Conservation (phyloP, 2,329 filamentous ascomycete species). For the Fusarium mundagurra region DNA sequence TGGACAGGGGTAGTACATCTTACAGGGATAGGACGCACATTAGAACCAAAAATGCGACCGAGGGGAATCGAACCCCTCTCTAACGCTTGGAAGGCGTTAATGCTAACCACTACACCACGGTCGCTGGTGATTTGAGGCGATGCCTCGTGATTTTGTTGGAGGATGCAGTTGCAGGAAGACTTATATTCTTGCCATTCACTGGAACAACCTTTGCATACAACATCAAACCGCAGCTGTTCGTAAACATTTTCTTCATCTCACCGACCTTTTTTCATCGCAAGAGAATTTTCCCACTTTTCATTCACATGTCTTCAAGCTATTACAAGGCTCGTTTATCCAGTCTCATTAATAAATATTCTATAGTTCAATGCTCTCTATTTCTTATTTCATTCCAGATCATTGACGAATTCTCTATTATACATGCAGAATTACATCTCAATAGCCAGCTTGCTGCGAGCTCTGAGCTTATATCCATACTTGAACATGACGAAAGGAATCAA, state of each 20-base stretch:
- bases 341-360: not conserved
- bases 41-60: constrained; percentile 11
- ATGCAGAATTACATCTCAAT: constrained; percentile 21
- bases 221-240: not conserved
- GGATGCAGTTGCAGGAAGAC: accelerated
- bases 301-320: not conserved
- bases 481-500: constrained; percentile 38
- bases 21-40: not conserved
- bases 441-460: constrained; percentile 36
- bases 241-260: not conserved
- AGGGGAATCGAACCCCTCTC: constrained; percentile 33
- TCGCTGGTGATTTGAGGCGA: not conserved
- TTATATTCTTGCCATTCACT: not conserved
- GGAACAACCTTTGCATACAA: not conserved
- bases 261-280: too few relatives aligned
- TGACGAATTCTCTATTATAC: not conserved
- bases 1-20: not conserved
- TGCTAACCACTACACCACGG: constrained; percentile 33
- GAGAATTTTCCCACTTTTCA: accelerated
- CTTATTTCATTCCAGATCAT: not conserved
- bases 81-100: constrained; percentile 33
- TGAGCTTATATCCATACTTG: constrained; percentile 30
- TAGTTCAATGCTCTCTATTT: not conserved
- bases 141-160: not conserved
- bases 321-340: not conserved